Conservation (phyloP, 345 rosid species). For the Raphanus sativus region DNA sequence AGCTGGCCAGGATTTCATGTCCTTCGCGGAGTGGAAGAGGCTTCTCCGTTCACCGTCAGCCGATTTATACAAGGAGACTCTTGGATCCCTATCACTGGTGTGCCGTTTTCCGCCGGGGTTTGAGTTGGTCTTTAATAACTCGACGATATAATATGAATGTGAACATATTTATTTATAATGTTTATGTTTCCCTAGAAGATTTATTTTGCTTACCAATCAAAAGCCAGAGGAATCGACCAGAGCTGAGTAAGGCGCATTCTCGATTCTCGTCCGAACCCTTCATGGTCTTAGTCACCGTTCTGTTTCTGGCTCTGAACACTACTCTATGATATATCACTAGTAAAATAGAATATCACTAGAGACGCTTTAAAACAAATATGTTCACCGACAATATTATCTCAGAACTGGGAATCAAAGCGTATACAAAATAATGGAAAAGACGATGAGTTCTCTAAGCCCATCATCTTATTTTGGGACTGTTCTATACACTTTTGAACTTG, state of each 20-base stretch:
- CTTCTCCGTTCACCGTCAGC: conserved; percentile 45
- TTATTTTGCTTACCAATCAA: conserved; percentile 24
- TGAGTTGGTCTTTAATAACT: conserved; percentile 20
- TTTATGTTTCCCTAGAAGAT: not conserved
- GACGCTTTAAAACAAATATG: too few species aligned
- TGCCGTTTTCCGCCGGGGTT: conserved; percentile 49
- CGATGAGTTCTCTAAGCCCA: too few species aligned
- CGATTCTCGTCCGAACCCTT: conserved; percentile 67
- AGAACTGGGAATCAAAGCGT: too few species aligned
- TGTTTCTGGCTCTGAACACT: conserved; percentile 14
- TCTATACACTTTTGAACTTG: too few species aligned
- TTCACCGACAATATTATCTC: too few species aligned
- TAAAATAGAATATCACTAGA: too few species aligned
- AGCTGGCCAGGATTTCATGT: conserved; percentile 74
- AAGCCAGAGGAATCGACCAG: conserved; percentile 83
- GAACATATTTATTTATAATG: not conserved
- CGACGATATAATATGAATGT: not conserved
- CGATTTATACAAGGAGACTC: conserved; percentile 58
- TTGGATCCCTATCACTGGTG: conserved; percentile 64
- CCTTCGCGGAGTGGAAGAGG: conserved; percentile 43
- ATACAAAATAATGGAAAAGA: too few species aligned
- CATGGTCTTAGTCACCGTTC: conserved; percentile 24
- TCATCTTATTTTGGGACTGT: too few species aligned
- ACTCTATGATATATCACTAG: conserved; percentile 51
- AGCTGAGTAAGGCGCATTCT: conserved; percentile 82